phyloP scores from a whole-genome alignment of 805 yeast species.

The Candida silvatica region DNA sequence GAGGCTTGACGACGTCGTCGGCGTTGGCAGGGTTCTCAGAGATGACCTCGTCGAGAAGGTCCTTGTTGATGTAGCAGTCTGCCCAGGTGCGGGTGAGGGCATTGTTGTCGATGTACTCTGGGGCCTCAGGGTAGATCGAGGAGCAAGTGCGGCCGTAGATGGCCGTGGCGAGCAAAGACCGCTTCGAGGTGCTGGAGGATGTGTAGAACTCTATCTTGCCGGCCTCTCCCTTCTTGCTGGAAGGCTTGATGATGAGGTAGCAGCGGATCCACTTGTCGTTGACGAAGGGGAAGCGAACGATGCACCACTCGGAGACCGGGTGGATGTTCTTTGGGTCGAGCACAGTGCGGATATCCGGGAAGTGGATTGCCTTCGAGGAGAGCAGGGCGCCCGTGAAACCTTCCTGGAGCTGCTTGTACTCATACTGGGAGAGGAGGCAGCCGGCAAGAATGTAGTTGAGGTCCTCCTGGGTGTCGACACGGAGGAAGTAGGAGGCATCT shows the following conservation, averaged over 20 bases:
- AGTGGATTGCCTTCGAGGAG: slow-evolving; percentile 45
- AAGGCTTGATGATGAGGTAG: slow-evolving; percentile 39
- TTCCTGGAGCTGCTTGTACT: slow-evolving; percentile 47
- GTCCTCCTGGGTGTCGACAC: slow-evolving; percentile 18
- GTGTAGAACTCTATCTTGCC: slow-evolving; percentile 50
- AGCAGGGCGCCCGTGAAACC: slow-evolving; percentile 58
- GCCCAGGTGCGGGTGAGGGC: slow-evolving; percentile 50
- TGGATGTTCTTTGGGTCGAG: slow-evolving; percentile 38
- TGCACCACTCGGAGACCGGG: slow-evolving; percentile 51
- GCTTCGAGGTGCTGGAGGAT: slow-evolving; percentile 38
- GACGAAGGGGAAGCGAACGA: slow-evolving; percentile 49
- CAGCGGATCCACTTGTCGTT: slow-evolving; percentile 53
- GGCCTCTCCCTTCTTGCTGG: slow-evolving; percentile 9
- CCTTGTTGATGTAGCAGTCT: slow-evolving; percentile 38
- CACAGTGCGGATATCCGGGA: slow-evolving; percentile 51
- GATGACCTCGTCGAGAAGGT: slow-evolving; percentile 15
- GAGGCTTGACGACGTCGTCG: not conserved
- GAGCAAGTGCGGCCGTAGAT: slow-evolving; percentile 35
- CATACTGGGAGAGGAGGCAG: slow-evolving; percentile 46
- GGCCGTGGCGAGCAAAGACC: slow-evolving; percentile 42
- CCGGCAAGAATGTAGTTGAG: slow-evolving; percentile 31
- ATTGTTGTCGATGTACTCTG: slow-evolving; percentile 47
- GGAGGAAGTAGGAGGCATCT: slow-evolving; percentile 14
- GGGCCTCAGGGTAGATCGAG: slow-evolving; percentile 53
- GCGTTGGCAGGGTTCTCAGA: slow-evolving; percentile 11